Base-by-base conservation (phyloP, 495 filamentous ascomycete species). In the Schizothecium vesticola region DNA sequence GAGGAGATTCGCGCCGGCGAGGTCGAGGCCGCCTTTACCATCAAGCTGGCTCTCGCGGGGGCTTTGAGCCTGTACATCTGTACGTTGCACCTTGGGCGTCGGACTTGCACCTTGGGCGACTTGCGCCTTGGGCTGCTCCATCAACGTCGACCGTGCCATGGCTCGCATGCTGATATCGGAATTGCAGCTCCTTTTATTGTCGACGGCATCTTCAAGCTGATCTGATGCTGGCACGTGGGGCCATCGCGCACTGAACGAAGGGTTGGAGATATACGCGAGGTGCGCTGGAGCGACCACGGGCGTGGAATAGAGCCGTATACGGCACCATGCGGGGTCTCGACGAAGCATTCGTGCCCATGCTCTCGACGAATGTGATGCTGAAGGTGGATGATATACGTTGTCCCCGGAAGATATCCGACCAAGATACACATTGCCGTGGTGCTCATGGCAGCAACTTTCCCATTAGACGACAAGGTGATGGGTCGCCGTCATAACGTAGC, bases 111-210 rank as follows among this genome's bases (percentile, higher is more conserved):
- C 43, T n/a, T 33, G 11, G 31, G 31, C 31, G 11, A 0, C 11
- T n/a, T n/a, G n/a, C n/a, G n/a, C n/a, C n/a, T n/a, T n/a, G n/a
- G n/a, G n/a, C n/a, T n/a, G n/a, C n/a, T n/a, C 43, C 6, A 16
- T 5, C 33, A 16, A 43, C 33, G 6, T 19, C 16, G 3, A 12
- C 26, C 29, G 2, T 59, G 56, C n/a, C 24, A 21, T 26, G 22
- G 3, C 2, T 5, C 25, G 11, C 0, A 1, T 12, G 12, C 25
- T 59, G n/a, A n/a, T 51, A 51, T 12, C 29, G 19, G 19, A 24
- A n/a, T n/a, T 26, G 26, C 69, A 95, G 93, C 91, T 64, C 93
- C 93, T 66, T 96, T 96, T 80, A 86, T 88, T 69, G 80, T 96
- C 78, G 91, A 95, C 71, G 91, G 88, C 73, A 84, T 90, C 70